Base-by-base conservation (phyloP, 495 filamentous ascomycete genomes). In the Penicillium coprophilum region DNA sequence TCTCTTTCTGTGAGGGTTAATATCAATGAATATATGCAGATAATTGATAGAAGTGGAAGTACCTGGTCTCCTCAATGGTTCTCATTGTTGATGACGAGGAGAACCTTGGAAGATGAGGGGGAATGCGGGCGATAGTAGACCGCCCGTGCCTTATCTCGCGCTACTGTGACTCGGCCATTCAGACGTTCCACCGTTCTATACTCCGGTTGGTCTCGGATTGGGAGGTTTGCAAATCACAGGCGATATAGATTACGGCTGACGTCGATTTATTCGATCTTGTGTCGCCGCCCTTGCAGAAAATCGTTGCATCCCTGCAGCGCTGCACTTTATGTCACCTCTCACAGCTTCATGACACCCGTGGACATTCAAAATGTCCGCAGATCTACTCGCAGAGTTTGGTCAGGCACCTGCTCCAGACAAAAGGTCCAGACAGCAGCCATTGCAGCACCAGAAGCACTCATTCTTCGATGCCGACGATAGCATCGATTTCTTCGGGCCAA, bases 331-430 rank as follows among this genome's bases (percentile, higher is more conserved):
- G 41, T 45, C 41, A 39, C 39, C 40, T 23, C 32, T 39, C 23
- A 48, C 13, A 28, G 27, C 23, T 50, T 56, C 34, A 55, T 59
- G 45, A 59, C 53, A 48, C 41, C 17, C 10, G 40, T n/a, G 46
- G 24, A n/a, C 47, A 64, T 32, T 30, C 27, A 24, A 53, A 21
- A 92, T 92, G 88, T 92, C 88, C 41, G 82, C 86, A 48, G 88
- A 91, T 60, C 79, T 92, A 34, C 83, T 88, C 36, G 86, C 87
- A 47, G 85, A 84, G 47, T 92, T 92, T 61, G 86, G 84, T 36
- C 60, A 61, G 56, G 62, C 62, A 38, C 44, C 69, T 54, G 59
- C 24, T 30, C 60, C 63, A 48, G 52, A 61, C 45, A 46, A 59
- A 30, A 57, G 51, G 36, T 56, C 39, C 36, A 15, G 31, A 40